These are phyloP conservation scores for Tricholoma hemisulphureum DNA, from an alignment of 768 basidiomycete species.

Conservation along the genomic window DNA sequence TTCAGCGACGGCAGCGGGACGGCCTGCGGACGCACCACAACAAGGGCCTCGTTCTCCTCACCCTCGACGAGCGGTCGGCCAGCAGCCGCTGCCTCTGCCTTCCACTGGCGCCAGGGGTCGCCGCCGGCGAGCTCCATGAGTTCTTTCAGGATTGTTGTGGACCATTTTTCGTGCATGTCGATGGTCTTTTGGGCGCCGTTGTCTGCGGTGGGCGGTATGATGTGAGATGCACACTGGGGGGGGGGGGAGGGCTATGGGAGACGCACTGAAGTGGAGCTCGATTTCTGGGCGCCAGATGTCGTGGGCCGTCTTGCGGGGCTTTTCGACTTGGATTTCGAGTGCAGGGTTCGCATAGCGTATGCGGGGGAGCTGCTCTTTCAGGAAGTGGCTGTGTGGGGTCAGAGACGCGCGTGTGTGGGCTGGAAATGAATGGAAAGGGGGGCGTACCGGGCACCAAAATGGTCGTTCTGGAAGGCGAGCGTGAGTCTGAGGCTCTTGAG, in stretches of 20 bases:
- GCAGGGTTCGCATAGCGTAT: constrained; percentile 76
- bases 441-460: constrained; percentile 73
- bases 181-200: constrained; percentile 49
- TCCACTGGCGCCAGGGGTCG: constrained; percentile 56
- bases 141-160: constrained; percentile 63
- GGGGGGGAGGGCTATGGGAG: not conserved
- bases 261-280: constrained; percentile 63
- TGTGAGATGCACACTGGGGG: constrained; percentile 2
- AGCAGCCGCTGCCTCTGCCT: constrained; percentile 41
- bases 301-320: constrained; percentile 47
- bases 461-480: constrained; percentile 61
- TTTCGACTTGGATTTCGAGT: constrained; percentile 59
- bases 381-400: constrained; percentile 80
- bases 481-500: constrained; percentile 56
- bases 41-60: constrained; percentile 33
- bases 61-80: constrained; percentile 51
- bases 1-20: constrained; percentile 25
- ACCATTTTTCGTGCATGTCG: constrained; percentile 66
- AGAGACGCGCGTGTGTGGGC: no score
- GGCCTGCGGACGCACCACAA: constrained; percentile 21
- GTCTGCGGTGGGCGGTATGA: constrained; percentile 30
- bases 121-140: constrained; percentile 69
- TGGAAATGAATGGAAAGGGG: no score
- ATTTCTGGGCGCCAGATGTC: constrained; percentile 64
- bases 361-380: constrained; percentile 74